Evolutionary conservation across 768 basidiomycete genomes (phyloP).

Genomic region (Boletus fagicola): DNA sequence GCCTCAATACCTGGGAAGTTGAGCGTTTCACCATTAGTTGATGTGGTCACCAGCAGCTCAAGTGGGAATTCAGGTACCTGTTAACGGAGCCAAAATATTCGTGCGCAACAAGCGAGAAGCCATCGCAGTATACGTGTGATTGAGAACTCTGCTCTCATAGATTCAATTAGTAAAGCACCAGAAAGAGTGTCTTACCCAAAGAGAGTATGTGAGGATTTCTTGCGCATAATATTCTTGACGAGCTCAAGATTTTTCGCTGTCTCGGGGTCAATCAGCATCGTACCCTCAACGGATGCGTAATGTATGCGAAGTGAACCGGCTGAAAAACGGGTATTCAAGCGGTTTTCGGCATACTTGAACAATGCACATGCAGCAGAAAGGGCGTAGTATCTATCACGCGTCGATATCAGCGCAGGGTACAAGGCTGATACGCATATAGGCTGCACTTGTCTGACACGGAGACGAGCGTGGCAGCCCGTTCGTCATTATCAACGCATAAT

Average conservation of each 20-base stretch:
- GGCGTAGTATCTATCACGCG: constrained; percentile 69
- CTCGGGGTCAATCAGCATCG: constrained; percentile 92
- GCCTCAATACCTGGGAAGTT: constrained; percentile 36
- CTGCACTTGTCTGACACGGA: constrained; percentile 75
- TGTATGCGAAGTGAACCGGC: constrained; percentile 67
- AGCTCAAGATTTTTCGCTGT: constrained; percentile 88
- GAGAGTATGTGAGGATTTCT: constrained; percentile 70
- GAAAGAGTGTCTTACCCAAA: constrained; percentile 55
- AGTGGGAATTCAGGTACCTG: constrained; percentile 41
- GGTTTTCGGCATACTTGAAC: constrained; percentile 78
- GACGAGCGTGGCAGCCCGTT: constrained; percentile 75
- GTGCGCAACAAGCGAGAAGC: constrained; percentile 75
- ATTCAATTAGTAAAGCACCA: background rate
- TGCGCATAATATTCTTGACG: constrained; percentile 67
- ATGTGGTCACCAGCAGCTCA: background rate
- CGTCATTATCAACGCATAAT: constrained; percentile 77
- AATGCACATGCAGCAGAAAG: constrained; percentile 83
- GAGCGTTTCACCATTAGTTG: background rate
- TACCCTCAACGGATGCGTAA: constrained; percentile 81
- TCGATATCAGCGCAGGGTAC: constrained; percentile 6
- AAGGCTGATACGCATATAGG: constrained; percentile 34
- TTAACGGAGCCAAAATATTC: constrained; percentile 80
- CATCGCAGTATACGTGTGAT: constrained; percentile 90
- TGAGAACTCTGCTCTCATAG: constrained; percentile 50
- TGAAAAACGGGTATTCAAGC: constrained; percentile 69